A percentile compares a stretch with the other conserved stretches of the same genome.
Evolutionary conservation across 176 grass and related monocot species (phyloP).

Genomic region (Triticum turgidum): DNA sequence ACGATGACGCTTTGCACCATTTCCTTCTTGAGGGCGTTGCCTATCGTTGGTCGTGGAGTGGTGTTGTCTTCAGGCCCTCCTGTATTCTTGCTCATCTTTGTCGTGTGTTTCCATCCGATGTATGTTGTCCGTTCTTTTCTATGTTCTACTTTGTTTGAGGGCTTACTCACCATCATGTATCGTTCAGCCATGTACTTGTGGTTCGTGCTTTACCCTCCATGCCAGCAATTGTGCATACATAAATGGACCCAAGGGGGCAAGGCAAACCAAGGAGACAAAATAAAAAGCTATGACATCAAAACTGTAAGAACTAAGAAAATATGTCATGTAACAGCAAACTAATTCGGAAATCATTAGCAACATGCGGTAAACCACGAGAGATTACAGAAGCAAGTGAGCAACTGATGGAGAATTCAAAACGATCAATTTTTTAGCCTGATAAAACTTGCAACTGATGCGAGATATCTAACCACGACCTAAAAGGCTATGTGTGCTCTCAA

Average conservation of each 20-base stretch:
- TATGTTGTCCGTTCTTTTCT: no score
- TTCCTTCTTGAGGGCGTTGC: no score
- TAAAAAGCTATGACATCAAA: not conserved
- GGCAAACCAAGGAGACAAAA: constrained; percentile 6
- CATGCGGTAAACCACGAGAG: not conserved
- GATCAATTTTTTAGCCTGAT: not conserved
- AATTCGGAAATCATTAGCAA: not conserved
- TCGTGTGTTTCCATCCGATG: no score
- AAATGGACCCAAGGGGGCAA: not conserved
- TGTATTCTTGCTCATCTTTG: no score
- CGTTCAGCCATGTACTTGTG: no score
- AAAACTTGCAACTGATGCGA: not conserved
- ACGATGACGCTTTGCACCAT: no score
- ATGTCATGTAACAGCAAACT: not conserved
- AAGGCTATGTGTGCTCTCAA: not conserved
- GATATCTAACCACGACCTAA: not conserved
- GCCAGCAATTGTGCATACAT: not conserved
- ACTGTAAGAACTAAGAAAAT: not conserved
- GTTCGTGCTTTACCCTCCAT: not conserved
- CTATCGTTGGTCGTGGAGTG: no score
- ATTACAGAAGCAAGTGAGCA: not conserved
- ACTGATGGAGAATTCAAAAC: not conserved
- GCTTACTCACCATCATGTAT: no score
- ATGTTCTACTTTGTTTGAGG: no score
- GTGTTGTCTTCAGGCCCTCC: no score